These are phyloP conservation scores for Lasiodiplodia gonubiensis DNA, from an alignment of 2,329 filamentous ascomycete species.

Conservation along the genomic window DNA sequence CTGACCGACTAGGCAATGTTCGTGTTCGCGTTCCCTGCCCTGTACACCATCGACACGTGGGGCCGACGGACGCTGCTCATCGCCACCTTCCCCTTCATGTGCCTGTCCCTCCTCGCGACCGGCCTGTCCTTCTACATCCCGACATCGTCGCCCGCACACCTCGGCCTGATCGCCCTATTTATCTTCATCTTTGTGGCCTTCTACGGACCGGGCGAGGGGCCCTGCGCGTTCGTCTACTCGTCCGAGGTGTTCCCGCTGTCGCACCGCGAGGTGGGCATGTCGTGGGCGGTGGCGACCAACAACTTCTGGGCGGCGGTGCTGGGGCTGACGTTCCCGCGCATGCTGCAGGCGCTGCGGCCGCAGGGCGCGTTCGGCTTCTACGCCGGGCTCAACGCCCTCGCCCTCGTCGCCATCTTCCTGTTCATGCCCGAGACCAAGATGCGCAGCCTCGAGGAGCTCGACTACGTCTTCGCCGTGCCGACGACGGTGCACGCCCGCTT, in stretches of 20 bases:
- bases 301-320: conserved; percentile 64
- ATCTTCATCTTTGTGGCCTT: conserved; percentile 62
- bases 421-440: conserved; percentile 58
- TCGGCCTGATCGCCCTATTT: conserved; percentile 60
- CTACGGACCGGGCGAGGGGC: conserved; percentile 51
- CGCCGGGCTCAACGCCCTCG: conserved; percentile 63
- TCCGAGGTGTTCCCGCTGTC: conserved; percentile 74
- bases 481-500: conserved; percentile 49
- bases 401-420: conserved; percentile 63
- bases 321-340: conserved; percentile 66
- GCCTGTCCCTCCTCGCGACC: conserved; percentile 53
- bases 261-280: conserved; percentile 74
- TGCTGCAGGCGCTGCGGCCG: conserved; percentile 58
- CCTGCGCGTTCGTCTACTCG: conserved; percentile 70
- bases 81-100: conserved; percentile 59
- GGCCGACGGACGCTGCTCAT: conserved; percentile 59
- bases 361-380: conserved; percentile 67
- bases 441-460: conserved; percentile 54
- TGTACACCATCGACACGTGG: conserved; percentile 62
- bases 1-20: conserved; percentile 53
- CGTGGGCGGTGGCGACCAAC: conserved; percentile 70
- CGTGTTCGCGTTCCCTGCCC: conserved; percentile 62
- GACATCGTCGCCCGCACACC: conserved; percentile 45
- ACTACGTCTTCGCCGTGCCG: conserved; percentile 57
- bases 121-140: conserved; percentile 61